Conservation (phyloP, 108 stramenopile species). For the Cyclotella choctawhatcheeana region DNA sequence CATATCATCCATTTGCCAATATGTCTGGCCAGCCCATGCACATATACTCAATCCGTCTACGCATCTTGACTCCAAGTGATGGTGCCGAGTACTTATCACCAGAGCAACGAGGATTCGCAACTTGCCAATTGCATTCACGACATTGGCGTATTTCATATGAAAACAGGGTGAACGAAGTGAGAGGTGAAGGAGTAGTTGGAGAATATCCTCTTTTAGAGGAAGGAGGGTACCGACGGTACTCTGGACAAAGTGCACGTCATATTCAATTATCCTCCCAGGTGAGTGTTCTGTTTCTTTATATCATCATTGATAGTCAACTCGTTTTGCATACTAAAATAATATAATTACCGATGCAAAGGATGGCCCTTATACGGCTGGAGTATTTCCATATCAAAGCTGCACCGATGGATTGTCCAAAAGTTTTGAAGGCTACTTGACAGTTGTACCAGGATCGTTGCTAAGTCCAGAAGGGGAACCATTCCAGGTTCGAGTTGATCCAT, state of each 20-base stretch:
- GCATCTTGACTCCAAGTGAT: constrained; percentile 51
- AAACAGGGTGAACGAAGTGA: constrained; percentile 29
- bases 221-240: constrained; percentile 37
- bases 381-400: constrained; percentile 36
- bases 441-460: constrained; percentile 17
- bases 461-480: constrained; percentile 28
- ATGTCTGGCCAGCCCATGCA: constrained; percentile 25
- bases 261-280: too few species aligned
- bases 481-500: constrained; percentile 37
- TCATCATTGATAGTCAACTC: background rate
- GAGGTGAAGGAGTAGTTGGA: constrained; percentile 65
- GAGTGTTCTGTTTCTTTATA: too few species aligned
- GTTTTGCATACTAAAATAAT: background rate
- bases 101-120: constrained; percentile 58
- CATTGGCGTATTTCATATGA: constrained; percentile 63
- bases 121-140: constrained; percentile 57
- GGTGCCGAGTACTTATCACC: constrained; percentile 47
- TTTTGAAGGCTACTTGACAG: constrained; percentile 36
- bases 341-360: background rate
- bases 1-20: constrained; percentile 26
- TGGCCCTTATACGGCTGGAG: background rate
- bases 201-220: constrained; percentile 57
- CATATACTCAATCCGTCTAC: constrained; percentile 59
- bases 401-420: background rate
- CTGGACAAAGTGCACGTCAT: background rate